Evolutionary conservation across 768 basidiomycete genomes (phyloP), one percentile per base, ranked within the genome.

Genomic region (Cystobasidium onofrii): DNA sequence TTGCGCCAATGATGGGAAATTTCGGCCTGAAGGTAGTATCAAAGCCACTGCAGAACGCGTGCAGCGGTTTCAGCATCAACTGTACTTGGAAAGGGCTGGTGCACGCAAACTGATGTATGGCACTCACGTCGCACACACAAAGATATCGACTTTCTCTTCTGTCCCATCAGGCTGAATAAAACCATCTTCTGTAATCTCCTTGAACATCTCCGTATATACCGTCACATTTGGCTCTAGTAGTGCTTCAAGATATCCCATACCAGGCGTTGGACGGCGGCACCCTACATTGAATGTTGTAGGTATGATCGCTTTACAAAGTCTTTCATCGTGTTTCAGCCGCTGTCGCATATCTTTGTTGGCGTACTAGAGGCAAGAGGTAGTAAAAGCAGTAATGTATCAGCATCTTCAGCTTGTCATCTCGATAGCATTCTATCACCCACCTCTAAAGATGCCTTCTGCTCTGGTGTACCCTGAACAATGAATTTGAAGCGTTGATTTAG

Each of bases 201-300:
- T 60, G 57, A 60, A 60, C 57, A 60, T 60, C 27, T 60, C 57
- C 17, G 57, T 60, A 20, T 60, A 60, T 6, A 23, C 23, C 29
- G 57, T 29, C 10, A 76, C 74, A 41, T 77, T 77, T 15, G 73
- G 74, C 46, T 70, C 29, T 17, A 57, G 33, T 17, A 77, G 55
- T 4, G 76, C 76, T 52, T 76, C 76, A 46, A 77, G 76, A 64
- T 76, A 77, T 18, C 76, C 76, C 43, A 73, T 73, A n/a, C 77
- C 77, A 12, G 77, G 77, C 12, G 77, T 78, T 9, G 77, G 77
- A 23, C 77, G 36, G 31, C 77, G 55, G 55, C 77, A 78, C 2
- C 77, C 77, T n/a, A 78, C 76, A 23, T 43, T 34, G 61, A 78
- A 78, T 46, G 76, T 65, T 55, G 73, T 75, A 31, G 76, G 77